These are phyloP conservation scores for Exsudoporus frostii DNA, from an alignment of 768 basidiomycete genomes.

Conservation along the genomic window DNA sequence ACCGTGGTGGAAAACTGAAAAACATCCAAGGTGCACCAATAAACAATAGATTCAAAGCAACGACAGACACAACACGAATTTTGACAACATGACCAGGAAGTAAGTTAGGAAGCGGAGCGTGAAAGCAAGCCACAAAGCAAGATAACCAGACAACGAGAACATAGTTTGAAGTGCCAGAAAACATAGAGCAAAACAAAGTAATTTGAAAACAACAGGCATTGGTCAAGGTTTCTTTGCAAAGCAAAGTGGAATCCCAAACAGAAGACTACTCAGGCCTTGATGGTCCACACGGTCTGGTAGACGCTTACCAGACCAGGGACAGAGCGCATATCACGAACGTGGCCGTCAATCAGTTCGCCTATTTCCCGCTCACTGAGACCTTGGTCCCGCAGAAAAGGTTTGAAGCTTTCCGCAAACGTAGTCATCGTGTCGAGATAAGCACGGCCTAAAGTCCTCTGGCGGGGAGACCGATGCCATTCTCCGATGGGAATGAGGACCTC, in stretches of 20 bases:
- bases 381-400: slow-evolving; percentile 42
- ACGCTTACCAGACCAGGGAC: slow-evolving; percentile 47
- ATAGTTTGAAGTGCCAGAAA: background rate
- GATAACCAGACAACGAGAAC: background rate
- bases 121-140: background rate
- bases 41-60: background rate
- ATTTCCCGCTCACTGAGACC: slow-evolving; percentile 36
- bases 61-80: background rate
- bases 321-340: slow-evolving; percentile 43
- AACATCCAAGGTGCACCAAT: background rate
- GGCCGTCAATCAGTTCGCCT: slow-evolving; percentile 38
- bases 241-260: background rate
- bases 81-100: background rate
- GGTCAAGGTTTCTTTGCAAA: background rate
- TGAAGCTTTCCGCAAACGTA: slow-evolving; percentile 47
- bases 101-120: background rate
- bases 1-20: too few relatives aligned
- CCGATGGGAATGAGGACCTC: slow-evolving; percentile 53
- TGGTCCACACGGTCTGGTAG: slow-evolving; percentile 50
- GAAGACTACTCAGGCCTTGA: slow-evolving; percentile 20
- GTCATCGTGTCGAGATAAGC: slow-evolving; percentile 38
- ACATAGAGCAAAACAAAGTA: background rate
- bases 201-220: background rate
- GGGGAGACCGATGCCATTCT: slow-evolving; percentile 42
- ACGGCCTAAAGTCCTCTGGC: slow-evolving; percentile 39